These are phyloP conservation scores for Eucalyptus cloeziana DNA, from an alignment of 345 rosid genomes.

Conservation along the genomic window DNA sequence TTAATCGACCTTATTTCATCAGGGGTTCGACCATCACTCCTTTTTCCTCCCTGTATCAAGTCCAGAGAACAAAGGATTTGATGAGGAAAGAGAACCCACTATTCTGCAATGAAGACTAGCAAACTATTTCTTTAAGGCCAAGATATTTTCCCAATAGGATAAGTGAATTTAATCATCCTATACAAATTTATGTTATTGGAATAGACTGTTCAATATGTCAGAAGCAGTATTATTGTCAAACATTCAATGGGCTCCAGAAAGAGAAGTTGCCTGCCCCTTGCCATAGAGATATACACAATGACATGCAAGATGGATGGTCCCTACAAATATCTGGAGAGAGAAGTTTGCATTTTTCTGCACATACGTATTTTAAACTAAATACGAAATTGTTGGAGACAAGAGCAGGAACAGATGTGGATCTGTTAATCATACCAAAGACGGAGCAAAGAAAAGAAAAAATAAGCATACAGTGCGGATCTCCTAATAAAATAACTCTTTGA, in stretches of 20 bases:
- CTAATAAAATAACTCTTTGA: background rate
- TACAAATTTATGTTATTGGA: background rate
- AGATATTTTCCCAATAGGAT: background rate
- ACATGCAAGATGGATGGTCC: background rate
- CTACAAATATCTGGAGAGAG: background rate
- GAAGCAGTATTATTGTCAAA: background rate
- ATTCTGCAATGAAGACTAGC: background rate
- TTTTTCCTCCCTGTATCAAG: conserved; percentile 69
- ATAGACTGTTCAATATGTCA: background rate
- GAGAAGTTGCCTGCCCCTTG: background rate
- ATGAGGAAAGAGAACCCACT: background rate
- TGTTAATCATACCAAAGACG: background rate
- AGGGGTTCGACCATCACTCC: conserved; percentile 88
- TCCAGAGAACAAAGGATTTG: background rate
- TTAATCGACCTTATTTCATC: conserved; percentile 80
- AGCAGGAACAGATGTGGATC: background rate
- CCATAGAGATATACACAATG: background rate
- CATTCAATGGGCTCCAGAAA: background rate
- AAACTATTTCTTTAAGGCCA: background rate
- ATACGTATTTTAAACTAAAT: background rate
- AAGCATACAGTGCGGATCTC: background rate
- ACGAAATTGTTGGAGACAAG: background rate
- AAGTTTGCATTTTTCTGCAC: background rate
- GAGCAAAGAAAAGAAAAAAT: background rate
- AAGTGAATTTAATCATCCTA: background rate